Evolutionary conservation across 495 filamentous ascomycete genomes (phyloP), one percentile per base, ranked within the genome.

Genomic region (Talaromyces ruber): DNA sequence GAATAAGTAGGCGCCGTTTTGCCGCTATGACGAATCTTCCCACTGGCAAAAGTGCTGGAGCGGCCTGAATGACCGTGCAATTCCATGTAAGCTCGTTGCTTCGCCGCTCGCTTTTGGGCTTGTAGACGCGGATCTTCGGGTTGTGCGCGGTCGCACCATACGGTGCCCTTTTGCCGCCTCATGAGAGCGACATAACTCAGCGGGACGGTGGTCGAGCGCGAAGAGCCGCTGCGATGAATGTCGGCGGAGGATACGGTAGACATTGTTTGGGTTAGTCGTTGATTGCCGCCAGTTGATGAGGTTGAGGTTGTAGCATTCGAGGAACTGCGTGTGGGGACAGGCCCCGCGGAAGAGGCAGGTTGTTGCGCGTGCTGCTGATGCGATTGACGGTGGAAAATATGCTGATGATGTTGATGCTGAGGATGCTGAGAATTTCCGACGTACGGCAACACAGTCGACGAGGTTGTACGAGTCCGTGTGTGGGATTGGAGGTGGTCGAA

Each of bases 141-240:
- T 67, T 99, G 94, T 14, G 92, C 84, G 59, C 93, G 92, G 66
- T 98, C 95, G 74, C 93, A 97, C 94, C 94, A 99, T 7, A 99
- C 94, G 0, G 94, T 99, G 29, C 91, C 94, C 70, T 98, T 99
- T 70, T 99, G 94, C 66, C 91, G 91, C 54, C 94, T 84, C 78
- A 99, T 88, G 9, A 97, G 79, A 14, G 94, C 93, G 24, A 99
- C 94, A 73, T 99, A 99, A 64, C 89, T 85, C 29, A 85, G 79
- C 6, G 88, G 82, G 47, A 82, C 80, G 21, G 73, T 73, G 18
- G 78, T 72, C 7, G 80, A 80, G 47, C 82, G 82, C 62, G 84
- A 86, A 7, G 89, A 92, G 30, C 86, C 85, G 57, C 89, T 94
- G 43, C 92, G 83, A 45, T 88, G 85, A 61, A 94, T 84, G 65